These are phyloP conservation scores for Neofusicoccum parvum DNA, from an alignment of 2,329 filamentous ascomycete species.

Conservation along the genomic window DNA sequence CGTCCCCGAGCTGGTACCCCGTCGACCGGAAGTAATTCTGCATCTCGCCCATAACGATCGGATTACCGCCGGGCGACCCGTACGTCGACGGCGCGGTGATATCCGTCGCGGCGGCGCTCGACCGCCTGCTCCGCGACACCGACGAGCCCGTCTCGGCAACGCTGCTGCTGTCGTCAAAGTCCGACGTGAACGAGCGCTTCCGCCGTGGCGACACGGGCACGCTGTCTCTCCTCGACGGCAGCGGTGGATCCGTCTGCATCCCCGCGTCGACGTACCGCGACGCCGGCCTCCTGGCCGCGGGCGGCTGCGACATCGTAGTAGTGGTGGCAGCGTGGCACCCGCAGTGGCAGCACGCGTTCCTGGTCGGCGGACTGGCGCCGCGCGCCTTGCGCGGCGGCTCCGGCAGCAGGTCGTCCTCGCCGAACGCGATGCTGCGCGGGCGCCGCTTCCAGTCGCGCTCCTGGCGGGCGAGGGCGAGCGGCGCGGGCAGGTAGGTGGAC, in stretches of 20 bases:
- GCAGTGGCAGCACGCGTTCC: not conserved
- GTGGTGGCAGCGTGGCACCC: constrained; percentile 25
- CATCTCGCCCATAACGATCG: constrained; percentile 36
- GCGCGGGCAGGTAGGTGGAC: not conserved
- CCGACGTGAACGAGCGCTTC: not conserved
- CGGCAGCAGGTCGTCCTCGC: constrained; percentile 18
- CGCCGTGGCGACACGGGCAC: constrained; percentile 21
- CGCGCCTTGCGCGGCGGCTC: not conserved
- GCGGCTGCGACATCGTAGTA: not conserved
- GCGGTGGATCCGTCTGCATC: constrained; percentile 30
- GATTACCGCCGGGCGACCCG: constrained; percentile 24
- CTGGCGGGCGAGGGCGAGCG: not conserved
- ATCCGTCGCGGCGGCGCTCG: constrained; percentile 23
- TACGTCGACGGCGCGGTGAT: constrained; percentile 26
- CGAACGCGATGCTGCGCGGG: not conserved
- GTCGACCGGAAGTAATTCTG: constrained; percentile 36
- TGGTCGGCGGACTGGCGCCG: not conserved
- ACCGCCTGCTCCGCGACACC: constrained; percentile 21
- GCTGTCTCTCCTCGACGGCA: not conserved
- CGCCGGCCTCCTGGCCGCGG: not conserved
- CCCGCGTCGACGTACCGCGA: constrained; percentile 28
- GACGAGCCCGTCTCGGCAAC: not conserved
- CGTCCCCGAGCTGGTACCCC: constrained; percentile 37
- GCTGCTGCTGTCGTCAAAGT: constrained; percentile 8
- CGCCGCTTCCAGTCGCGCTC: not conserved